Base-by-base conservation (phyloP, 257 asterid species). In the Capsicum rhomboideum region DNA sequence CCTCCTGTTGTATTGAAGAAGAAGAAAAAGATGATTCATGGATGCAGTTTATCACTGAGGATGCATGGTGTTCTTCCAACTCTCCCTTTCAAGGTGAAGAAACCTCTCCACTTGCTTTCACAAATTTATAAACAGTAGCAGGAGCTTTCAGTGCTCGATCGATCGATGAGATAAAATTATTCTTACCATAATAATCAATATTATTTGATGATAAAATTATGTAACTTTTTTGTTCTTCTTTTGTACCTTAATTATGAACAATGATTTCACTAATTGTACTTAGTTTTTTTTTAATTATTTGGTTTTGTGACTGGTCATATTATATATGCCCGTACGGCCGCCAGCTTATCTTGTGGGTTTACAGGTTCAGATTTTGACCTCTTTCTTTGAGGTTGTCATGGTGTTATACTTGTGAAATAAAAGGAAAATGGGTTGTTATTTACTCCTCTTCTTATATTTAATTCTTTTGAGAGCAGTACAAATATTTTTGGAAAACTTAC, bases 31-130 rank as follows among this genome's bases (percentile, higher is more conserved):
- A 95, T 83, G 99, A 96, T 50, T 94, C 98, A 21, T 96, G 99
- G 99, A 96, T 96, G 98, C 98, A 93, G 86, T 96, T 94, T 86
- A 94, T 96, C 28, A 94, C 97, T 56, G 98, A 93, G 59, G 99
- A 96, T 82, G 97, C 88, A 4, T 96, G 99, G 99, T 95, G 97
- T 79, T 91, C 95, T 21, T 90, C 95, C 75, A 83, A 67, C 83
- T 69, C 90, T 71, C 82, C 91, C 44, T 88, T 77, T 84, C 93
- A 87, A 44, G 93, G 91, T 42, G 96, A 92, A 56, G 97, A 91
- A 21, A 66, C 90, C 63, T 85, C 94, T 82, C 95, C 90, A 50
- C 11, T 90, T 81, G 89, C 92, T 64, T 95, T 93, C 87, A 90
- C 90, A 82, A 89, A 87, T 86, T 93, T 87, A 88, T 87, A 59